These are phyloP conservation scores for Micractinium conductrix DNA, from an alignment of 139 green algal genomes.

Conservation along the genomic window DNA sequence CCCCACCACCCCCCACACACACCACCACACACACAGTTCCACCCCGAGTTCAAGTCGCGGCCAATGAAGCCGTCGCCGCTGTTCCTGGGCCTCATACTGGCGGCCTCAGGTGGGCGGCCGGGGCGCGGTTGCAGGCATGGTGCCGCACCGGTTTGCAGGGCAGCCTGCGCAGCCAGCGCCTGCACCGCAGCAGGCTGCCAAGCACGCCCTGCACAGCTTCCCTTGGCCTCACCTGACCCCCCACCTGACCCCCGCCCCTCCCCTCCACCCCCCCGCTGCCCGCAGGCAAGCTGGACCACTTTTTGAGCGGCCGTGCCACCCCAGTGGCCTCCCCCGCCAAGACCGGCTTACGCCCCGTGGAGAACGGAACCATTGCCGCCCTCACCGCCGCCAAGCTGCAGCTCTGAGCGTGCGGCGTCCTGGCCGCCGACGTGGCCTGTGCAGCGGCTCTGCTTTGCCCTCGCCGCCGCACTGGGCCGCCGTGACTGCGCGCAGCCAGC, in stretches of 20 bases:
- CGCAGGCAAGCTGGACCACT: constrained; percentile 50
- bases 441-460: too few species aligned
- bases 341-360: not conserved
- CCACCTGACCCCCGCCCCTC: not conserved
- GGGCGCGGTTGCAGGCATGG: not conserved
- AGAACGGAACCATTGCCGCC: constrained; percentile 1
- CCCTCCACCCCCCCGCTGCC: not conserved
- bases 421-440: too few species aligned
- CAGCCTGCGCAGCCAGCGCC: too few species aligned
- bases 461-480: too few species aligned
- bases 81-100: constrained; percentile 92
- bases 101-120: constrained; percentile 47
- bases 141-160: too few species aligned
- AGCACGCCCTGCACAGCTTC: too few species aligned
- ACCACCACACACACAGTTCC: constrained; percentile 83
- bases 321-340: constrained; percentile 39
- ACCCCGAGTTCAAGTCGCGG: constrained; percentile 93
- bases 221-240: too few species aligned
- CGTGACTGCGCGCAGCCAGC: too few species aligned
- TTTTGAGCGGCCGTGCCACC: constrained; percentile 38
- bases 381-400: constrained; percentile 18
- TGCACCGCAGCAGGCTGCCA: too few species aligned
- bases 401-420: too few species aligned
- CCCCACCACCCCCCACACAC: too few species aligned
- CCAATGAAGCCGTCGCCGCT: constrained; percentile 81